Conservation (phyloP, 2,329 filamentous ascomycete genomes). For the Colletotrichum sidae region DNA sequence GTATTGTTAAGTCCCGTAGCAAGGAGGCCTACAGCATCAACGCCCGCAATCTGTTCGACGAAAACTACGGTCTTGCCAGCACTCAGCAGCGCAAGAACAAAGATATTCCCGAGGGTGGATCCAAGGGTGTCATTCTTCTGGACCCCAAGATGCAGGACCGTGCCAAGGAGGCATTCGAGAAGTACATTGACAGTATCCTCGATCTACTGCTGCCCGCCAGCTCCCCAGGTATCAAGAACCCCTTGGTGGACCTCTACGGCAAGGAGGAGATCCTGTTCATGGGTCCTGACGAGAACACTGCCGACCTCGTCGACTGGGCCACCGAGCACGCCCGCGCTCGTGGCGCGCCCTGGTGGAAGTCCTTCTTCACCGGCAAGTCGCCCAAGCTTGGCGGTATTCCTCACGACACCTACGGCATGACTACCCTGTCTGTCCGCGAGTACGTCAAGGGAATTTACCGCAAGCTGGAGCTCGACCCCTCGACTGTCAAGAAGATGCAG, state of each 20-base stretch:
- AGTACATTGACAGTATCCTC: conserved; percentile 99
- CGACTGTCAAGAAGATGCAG: conserved; percentile 91
- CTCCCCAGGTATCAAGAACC: conserved; percentile 98
- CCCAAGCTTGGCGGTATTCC: conserved; percentile 96
- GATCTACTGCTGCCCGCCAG: conserved; percentile 90
- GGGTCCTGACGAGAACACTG: conserved; percentile 99
- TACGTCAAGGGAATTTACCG: conserved; percentile 97
- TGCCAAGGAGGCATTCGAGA: conserved; percentile 92
- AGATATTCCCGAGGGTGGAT: conserved; percentile 97
- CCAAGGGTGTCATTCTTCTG: conserved; percentile 96
- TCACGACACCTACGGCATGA: conserved; percentile 97
- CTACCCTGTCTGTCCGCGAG: conserved; percentile 93
- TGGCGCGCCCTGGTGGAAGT: conserved; percentile 99
- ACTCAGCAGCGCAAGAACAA: conserved; percentile 99
- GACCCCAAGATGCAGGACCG: conserved; percentile 96
- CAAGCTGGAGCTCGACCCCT: conserved; percentile 90
- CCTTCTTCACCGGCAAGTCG: conserved; percentile 99
- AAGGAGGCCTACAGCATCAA: conserved; percentile 97
- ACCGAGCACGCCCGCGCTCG: conserved; percentile 90
- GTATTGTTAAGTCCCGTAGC: conserved; percentile 97
- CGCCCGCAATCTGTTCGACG: conserved; percentile 94
- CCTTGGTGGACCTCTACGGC: conserved; percentile 93
- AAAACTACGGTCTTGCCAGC: conserved; percentile 98
- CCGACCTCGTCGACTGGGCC: conserved; percentile 98
- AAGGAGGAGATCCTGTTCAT: conserved; percentile 98